A percentile compares a stretch with the other conserved stretches of the same genome.
phyloP scores from a whole-genome alignment of 1,139 yeast species.

The Pichia sp. region DNA sequence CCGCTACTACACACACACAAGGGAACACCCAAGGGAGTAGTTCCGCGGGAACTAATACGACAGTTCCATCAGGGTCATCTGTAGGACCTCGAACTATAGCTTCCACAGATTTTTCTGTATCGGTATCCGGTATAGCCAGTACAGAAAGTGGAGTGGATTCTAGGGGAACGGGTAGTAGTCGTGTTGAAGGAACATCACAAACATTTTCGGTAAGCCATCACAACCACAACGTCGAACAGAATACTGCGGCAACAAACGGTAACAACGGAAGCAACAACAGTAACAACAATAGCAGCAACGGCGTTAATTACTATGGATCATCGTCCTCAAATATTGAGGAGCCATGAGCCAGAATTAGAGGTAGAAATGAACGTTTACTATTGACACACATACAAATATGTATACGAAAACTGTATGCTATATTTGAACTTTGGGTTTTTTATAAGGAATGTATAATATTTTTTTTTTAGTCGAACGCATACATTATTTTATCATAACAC shows the following conservation, averaged over 20 bases:
- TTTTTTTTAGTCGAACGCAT: background rate
- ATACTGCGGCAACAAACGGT: background rate
- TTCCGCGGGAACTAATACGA: conserved; percentile 4
- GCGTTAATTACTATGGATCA: background rate
- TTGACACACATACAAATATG: background rate
- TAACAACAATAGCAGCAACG: background rate
- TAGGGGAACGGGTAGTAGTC: background rate
- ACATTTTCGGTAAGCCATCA: background rate
- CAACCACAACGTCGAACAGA: background rate
- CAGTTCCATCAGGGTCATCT: conserved; percentile 10
- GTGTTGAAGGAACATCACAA: background rate
- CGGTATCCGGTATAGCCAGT: conserved; percentile 2
- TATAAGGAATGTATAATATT: background rate
- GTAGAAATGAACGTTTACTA: background rate
- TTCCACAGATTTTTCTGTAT: background rate
- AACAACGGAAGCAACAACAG: background rate
- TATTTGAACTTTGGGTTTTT: background rate
- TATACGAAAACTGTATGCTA: background rate
- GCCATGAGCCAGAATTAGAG: background rate
- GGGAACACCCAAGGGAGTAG: background rate
- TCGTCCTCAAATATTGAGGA: background rate
- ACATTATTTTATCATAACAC: background rate
- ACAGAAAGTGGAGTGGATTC: background rate
- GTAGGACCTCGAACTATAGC: conserved; percentile 9
- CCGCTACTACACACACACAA: background rate